phyloP scores from a whole-genome alignment of 768 basidiomycete genomes.

The Trametes villosa region DNA sequence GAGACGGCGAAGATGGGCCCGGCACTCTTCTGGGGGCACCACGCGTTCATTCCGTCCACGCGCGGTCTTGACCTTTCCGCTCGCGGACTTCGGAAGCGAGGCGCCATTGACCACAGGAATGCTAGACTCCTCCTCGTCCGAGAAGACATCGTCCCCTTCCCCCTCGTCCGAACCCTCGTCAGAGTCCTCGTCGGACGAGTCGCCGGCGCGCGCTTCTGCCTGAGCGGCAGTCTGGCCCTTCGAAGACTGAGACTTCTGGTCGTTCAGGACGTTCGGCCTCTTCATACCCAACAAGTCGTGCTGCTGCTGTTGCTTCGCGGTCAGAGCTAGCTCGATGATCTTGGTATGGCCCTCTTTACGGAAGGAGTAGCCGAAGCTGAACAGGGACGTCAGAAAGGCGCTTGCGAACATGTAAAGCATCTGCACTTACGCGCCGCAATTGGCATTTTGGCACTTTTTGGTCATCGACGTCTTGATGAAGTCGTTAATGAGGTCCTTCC shows the following conservation, averaged over 20 bases:
- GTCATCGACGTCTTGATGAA: slow-evolving; percentile 72
- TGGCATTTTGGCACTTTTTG: slow-evolving; percentile 75
- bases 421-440: slow-evolving; percentile 71
- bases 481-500: slow-evolving; percentile 81
- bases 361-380: slow-evolving; percentile 80
- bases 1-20: slow-evolving; percentile 88
- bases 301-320: slow-evolving; percentile 72
- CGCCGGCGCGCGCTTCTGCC: slow-evolving; percentile 28
- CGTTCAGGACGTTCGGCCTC: slow-evolving; percentile 78
- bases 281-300: slow-evolving; percentile 56
- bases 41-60: slow-evolving; percentile 91
- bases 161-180: slow-evolving; percentile 52
- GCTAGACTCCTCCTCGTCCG: slow-evolving; percentile 50
- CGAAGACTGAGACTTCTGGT: slow-evolving; percentile 32
- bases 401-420: slow-evolving; percentile 2
- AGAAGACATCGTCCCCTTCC: slow-evolving; percentile 50
- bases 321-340: slow-evolving; percentile 91
- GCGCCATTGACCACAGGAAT: slow-evolving; percentile 22
- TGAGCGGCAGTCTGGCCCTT: background rate
- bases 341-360: slow-evolving; percentile 95
- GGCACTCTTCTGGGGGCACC: slow-evolving; percentile 88
- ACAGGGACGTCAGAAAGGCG: slow-evolving; percentile 12
- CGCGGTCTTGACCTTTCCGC: slow-evolving; percentile 73
- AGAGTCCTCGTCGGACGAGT: slow-evolving; percentile 52
- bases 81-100: slow-evolving; percentile 69